These are phyloP conservation scores for Diaporthe humulicola DNA, from an alignment of 2,329 filamentous ascomycete genomes.

Conservation along the genomic window DNA sequence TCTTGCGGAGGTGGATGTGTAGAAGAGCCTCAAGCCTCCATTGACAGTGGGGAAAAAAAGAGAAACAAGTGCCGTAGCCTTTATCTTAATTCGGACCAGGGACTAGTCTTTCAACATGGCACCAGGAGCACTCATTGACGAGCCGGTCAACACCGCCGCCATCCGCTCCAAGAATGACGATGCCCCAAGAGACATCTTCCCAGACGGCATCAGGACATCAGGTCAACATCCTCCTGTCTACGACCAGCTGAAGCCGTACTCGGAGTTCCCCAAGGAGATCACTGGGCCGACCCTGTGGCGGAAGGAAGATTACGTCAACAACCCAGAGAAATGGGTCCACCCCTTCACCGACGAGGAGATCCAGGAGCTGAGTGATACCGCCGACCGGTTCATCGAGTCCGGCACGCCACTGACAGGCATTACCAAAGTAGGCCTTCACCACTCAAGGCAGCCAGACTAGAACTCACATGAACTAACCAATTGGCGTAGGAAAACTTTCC, in stretches of 20 bases:
- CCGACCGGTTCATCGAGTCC: conserved; percentile 77
- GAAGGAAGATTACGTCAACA: conserved; percentile 71
- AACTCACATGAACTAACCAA: background rate
- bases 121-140: conserved; percentile 40
- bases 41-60: conserved; percentile 1
- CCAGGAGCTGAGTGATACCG: conserved; percentile 73
- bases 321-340: conserved; percentile 80
- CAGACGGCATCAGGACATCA: conserved; percentile 65
- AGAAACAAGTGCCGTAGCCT: background rate
- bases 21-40: conserved; percentile 26
- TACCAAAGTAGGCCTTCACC: conserved; percentile 42
- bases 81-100: background rate
- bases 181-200: conserved; percentile 56
- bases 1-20: background rate
- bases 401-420: conserved; percentile 80
- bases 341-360: conserved; percentile 76
- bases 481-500: conserved; percentile 55
- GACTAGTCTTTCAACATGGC: conserved; percentile 37
- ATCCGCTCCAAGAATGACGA: conserved; percentile 48
- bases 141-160: conserved; percentile 26
- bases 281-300: conserved; percentile 81
- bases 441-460: too few relatives aligned
- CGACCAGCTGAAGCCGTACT: conserved; percentile 74
- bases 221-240: conserved; percentile 81
- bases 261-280: conserved; percentile 78